Conservation (phyloP, 345 rosid genomes). For the Salix viminalis region DNA sequence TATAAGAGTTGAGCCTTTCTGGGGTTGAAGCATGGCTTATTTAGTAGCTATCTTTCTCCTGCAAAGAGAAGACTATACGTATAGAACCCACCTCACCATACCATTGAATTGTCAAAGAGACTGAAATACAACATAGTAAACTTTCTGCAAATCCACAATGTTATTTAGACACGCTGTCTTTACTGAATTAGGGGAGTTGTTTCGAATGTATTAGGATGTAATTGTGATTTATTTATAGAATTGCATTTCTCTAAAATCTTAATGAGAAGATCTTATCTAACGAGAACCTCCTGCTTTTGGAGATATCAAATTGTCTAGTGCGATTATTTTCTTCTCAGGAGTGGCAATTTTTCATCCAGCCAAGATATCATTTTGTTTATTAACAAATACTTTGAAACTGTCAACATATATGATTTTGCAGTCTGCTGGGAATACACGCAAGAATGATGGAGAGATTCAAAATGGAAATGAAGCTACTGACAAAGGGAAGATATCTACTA, state of each 20-base stretch:
- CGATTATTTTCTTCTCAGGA: not conserved
- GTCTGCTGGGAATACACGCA: slow-evolving; percentile 79
- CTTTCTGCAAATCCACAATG: not conserved
- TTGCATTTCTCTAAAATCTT: not conserved
- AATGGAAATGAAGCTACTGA: slow-evolving; percentile 26
- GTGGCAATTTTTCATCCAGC: not conserved
- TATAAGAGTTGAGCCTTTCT: not conserved
- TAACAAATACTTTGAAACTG: not conserved
- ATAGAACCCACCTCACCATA: not conserved
- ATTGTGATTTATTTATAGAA: no score
- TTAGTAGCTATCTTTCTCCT: not conserved
- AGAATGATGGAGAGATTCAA: slow-evolving; percentile 45
- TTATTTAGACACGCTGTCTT: not conserved
- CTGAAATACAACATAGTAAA: not conserved
- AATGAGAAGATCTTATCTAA: not conserved
- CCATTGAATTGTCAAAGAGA: not conserved
- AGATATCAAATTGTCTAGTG: not conserved
- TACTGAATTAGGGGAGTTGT: not conserved
- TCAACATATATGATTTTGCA: slow-evolving; percentile 28
- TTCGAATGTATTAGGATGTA: not conserved
- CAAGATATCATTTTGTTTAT: not conserved
- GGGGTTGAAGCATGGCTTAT: not conserved
- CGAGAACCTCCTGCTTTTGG: not conserved
- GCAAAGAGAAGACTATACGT: not conserved
- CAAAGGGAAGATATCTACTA: slow-evolving; percentile 40